Evolutionary conservation across 1,284 basidiomycete genomes (phyloP), one percentile per base, ranked within the genome.

Genomic region (Apiotrichum porosum): DNA sequence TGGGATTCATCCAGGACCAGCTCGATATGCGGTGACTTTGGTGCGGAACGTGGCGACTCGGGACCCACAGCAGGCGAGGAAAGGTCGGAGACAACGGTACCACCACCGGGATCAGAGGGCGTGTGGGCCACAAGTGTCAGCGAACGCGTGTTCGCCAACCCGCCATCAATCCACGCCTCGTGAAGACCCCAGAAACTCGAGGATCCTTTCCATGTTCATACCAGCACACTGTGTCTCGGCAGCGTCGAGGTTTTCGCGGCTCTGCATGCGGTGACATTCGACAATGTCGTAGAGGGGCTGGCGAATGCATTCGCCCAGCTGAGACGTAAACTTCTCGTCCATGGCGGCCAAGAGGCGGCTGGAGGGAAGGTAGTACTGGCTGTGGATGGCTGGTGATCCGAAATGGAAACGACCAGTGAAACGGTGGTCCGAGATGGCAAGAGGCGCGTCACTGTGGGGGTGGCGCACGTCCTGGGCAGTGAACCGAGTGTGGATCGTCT

Each of bases 31-130:
- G n/a, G n/a, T n/a, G n/a, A n/a, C n/a, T n/a, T n/a, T n/a, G n/a
- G n/a, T n/a, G n/a, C n/a, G n/a, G n/a, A n/a, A 26, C 43, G 47
- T 4, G 54, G 54, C n/a, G 44, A 48, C 4, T n/a, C 19, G 9
- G 17, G 23, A 3, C 12, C 17, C 21, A 31, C 31, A 18, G 21
- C 28, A 17, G 17, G 18, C 14, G 28, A 14, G 18, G 10, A 23
- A 1, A 38, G 41, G 15, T 41, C 50, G 4, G 48, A 48, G 12
- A 42, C 23, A 5, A 44, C 35, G 2, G 35, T 35, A 1, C 26
- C 32, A 6, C 41, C 44, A 3, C 48, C 43, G 3, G 42, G 34
- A 2, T 47, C 45, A 4, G 46, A 48, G 0, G 39, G 45, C 14
- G 34, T 28, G 26, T 28, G 26, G 26, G 26, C 6, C 26, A n/a